Evolutionary conservation across 176 grass and related monocot species (phyloP), one percentile per base, ranked within the genome.

Genomic region (Eleusine indica): DNA sequence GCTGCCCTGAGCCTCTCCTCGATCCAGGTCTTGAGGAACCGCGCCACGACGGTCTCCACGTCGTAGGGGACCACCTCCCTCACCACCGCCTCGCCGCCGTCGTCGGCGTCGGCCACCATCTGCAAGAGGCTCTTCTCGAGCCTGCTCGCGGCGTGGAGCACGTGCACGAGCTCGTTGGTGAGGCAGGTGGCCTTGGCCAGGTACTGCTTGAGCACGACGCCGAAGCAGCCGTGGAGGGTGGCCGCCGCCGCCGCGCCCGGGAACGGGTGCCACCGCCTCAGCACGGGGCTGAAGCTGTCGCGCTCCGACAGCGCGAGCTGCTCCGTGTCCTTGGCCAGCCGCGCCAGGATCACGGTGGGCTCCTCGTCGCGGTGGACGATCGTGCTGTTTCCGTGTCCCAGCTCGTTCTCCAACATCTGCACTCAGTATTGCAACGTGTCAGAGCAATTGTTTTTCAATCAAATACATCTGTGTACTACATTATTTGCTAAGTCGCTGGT

Each of bases 181-280:
- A 98, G 90, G 80, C 85, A 58, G 21, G 80, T 65, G 46, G 83
- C 80, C 77, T 93, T 93, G 11, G 65, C 47, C 2, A 95, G 51
- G 80, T 95, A 91, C 76, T 94, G 84, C 89, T 95, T 98, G 74
- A 95, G 87, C 77, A 98, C 83, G 56, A 90, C 80, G 22, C 93
- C 96, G 73, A 85, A 95, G 84, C 93, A 98, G 68, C 80, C 19
- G 85, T 98, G 96, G 11, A 95, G 78, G 13, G 96, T 92, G 22
- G 6, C 84, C 74, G 70, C 87, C 1, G 92, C 91, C 5, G 85
- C 57, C 12, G 91, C 96, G 13, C 48, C 79, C 1, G 96, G 93
- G 56, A 84, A 87, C 17, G 85, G 67, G 44, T 94, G 93, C 90
- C 93, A 98, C 72, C 61, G 87, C 70, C 39, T 87, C 22, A 98